Percentiles rank a stretch among this genome's conserved stretches.
Evolutionary conservation across 2,329 filamentous ascomycete genomes (phyloP).

Genomic region (Aspergillus tamarii): DNA sequence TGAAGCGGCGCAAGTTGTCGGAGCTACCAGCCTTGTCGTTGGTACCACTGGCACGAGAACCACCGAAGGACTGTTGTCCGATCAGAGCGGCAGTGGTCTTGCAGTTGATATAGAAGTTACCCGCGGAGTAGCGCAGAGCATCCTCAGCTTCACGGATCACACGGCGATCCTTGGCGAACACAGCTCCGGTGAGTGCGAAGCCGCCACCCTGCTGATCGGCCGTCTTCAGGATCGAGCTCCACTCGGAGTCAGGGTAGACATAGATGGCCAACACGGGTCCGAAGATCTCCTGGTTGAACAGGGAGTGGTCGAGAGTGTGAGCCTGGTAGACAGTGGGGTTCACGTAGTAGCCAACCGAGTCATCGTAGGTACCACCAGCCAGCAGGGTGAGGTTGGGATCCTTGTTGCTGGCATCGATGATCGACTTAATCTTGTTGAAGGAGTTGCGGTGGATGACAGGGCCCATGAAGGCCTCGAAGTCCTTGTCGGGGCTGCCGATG

Average conservation of each 20-base stretch:
- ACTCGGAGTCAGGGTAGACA: slow-evolving; percentile 74
- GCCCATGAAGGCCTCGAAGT: slow-evolving; percentile 70
- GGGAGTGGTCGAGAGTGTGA: slow-evolving; percentile 68
- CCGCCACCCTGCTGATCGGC: slow-evolving; percentile 38
- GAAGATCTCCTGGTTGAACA: slow-evolving; percentile 78
- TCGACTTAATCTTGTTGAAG: slow-evolving; percentile 75
- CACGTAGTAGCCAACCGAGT: slow-evolving; percentile 76
- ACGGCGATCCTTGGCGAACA: slow-evolving; percentile 43
- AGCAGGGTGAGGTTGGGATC: slow-evolving; percentile 72
- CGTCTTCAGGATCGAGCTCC: slow-evolving; percentile 57
- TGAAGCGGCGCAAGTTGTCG: slow-evolving; percentile 64
- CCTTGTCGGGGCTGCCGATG: slow-evolving; percentile 55
- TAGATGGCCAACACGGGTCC: slow-evolving; percentile 73
- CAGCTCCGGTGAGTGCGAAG: slow-evolving; percentile 43
- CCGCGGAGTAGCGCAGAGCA: slow-evolving; percentile 41
- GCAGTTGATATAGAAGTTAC: slow-evolving; percentile 49
- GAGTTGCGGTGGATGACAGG: slow-evolving; percentile 79
- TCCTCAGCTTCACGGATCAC: slow-evolving; percentile 42
- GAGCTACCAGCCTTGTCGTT: slow-evolving; percentile 72
- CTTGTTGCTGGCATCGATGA: slow-evolving; percentile 75
- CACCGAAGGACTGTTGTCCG: slow-evolving; percentile 73
- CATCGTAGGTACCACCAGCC: slow-evolving; percentile 74
- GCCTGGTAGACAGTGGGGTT: slow-evolving; percentile 79
- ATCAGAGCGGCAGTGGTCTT: slow-evolving; percentile 69
- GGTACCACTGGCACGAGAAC: slow-evolving; percentile 69